phyloP scores from a whole-genome alignment of 164 flowering plant species.

The Pachysandra terminalis region DNA sequence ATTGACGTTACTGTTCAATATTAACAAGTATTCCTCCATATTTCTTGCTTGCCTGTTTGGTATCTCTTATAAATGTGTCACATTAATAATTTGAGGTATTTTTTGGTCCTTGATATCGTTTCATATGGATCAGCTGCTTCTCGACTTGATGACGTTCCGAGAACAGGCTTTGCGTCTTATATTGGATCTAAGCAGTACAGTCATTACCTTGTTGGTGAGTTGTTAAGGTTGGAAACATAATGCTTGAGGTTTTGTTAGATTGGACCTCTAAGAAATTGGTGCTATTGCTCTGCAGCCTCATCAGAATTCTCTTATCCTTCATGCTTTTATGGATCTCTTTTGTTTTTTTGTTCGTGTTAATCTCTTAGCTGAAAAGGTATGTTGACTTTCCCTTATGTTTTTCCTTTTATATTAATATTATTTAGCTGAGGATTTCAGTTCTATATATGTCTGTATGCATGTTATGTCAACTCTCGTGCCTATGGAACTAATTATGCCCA shows the following conservation, averaged over 20 bases:
- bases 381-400: slow-evolving; percentile 8
- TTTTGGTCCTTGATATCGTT: slow-evolving; percentile 5
- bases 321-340: slow-evolving; percentile 98
- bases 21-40: too few relatives aligned
- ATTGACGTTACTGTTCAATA: too few relatives aligned
- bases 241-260: slow-evolving; percentile 7
- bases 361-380: slow-evolving; percentile 85
- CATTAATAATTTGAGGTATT: neutral
- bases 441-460: too few relatives aligned
- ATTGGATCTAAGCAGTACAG: slow-evolving; percentile 96
- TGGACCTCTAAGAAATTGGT: slow-evolving; percentile 25
- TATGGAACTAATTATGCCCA: too few relatives aligned
- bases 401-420: neutral
- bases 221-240: neutral
- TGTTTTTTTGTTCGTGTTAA: slow-evolving; percentile 90
- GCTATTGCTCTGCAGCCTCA: slow-evolving; percentile 77
- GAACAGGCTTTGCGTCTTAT: slow-evolving; percentile 91
- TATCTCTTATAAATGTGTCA: too few relatives aligned
- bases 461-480: too few relatives aligned
- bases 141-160: slow-evolving; percentile 92
- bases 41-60: too few relatives aligned
- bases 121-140: slow-evolving; percentile 59
- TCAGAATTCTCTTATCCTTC: slow-evolving; percentile 89
- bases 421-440: neutral
- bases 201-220: slow-evolving; percentile 93